These are phyloP conservation scores for Periconia macrospinosa DNA, from an alignment of 2,329 filamentous ascomycete species.

Conservation along the genomic window DNA sequence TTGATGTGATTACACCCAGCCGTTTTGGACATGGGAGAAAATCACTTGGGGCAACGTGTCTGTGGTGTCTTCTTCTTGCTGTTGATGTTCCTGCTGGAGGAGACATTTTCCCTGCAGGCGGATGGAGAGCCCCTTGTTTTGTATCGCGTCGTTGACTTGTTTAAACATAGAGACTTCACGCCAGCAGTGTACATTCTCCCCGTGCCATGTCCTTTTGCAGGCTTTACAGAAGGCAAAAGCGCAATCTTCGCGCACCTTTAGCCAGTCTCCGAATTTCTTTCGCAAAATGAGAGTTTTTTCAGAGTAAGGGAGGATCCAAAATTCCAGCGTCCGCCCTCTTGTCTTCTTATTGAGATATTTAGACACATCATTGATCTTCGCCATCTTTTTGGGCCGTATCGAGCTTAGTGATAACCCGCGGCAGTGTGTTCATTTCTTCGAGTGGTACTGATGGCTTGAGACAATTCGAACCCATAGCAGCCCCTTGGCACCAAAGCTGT, in stretches of 20 bases:
- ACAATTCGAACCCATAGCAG: slow-evolving; percentile 61
- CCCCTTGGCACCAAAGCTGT: slow-evolving; percentile 82
- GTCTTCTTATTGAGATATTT: slow-evolving; percentile 4
- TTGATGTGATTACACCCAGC: slow-evolving; percentile 2
- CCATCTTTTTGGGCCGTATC: slow-evolving; percentile 9
- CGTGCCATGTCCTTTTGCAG: slow-evolving; percentile 78
- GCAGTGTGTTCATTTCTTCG: slow-evolving; percentile 20
- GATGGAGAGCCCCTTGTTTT: too few species aligned
- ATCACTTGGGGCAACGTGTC: not conserved
- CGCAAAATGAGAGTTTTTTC: not conserved
- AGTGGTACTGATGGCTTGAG: slow-evolving; percentile 38
- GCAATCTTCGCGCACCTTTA: slow-evolving; percentile 84
- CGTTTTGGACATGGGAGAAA: not conserved
- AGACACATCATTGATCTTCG: slow-evolving; percentile 22
- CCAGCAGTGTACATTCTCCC: slow-evolving; percentile 51
- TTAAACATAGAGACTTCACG: not conserved
- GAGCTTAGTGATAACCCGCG: too few species aligned
- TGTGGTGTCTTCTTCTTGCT: too few species aligned
- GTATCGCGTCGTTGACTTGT: not conserved
- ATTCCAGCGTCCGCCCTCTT: too few species aligned
- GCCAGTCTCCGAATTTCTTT: slow-evolving; percentile 52
- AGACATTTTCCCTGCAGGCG: not conserved
- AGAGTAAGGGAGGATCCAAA: not conserved
- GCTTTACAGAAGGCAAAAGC: slow-evolving; percentile 80
- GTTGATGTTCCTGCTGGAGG: too few species aligned